These are phyloP conservation scores for Arabidopsis hybrid DNA, from an alignment of 441 rosid genomes.

Conservation along the genomic window DNA sequence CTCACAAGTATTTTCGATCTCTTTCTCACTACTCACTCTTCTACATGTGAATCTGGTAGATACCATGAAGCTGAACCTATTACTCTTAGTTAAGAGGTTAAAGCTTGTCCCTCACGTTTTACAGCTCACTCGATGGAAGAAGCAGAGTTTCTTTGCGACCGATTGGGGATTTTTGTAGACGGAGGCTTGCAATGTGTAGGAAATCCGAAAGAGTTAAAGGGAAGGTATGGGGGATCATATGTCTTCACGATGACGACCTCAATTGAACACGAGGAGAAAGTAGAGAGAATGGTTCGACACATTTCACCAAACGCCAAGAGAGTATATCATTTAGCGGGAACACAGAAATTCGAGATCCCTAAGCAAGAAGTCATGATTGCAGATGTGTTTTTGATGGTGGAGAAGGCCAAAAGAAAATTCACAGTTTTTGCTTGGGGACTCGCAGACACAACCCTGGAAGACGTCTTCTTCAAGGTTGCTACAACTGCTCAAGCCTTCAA, in stretches of 20 bases:
- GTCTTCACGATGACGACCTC: conserved; percentile 88
- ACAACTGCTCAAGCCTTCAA: conserved; percentile 55
- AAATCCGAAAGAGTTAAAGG: conserved; percentile 89
- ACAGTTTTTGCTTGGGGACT: conserved; percentile 92
- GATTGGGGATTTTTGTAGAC: conserved; percentile 86
- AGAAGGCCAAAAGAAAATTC: conserved; percentile 72
- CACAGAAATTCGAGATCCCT: conserved; percentile 94
- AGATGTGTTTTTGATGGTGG: conserved; percentile 81
- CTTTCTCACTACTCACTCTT: conserved; percentile 21
- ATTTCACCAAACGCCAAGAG: conserved; percentile 74
- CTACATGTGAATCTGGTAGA: neutral
- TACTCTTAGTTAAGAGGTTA: neutral
- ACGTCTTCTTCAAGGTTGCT: conserved; percentile 96
- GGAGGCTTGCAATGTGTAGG: conserved; percentile 92
- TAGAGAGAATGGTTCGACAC: conserved; percentile 60
- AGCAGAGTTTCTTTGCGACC: conserved; percentile 91
- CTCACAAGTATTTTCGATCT: conserved; percentile 70
- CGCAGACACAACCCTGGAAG: conserved; percentile 91
- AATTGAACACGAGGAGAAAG: conserved; percentile 58
- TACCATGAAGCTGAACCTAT: neutral
- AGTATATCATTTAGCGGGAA: conserved; percentile 84
- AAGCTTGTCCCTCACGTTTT: conserved; percentile 37
- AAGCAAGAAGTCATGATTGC: conserved; percentile 73
- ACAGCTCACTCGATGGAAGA: conserved; percentile 99
- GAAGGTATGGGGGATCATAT: conserved; percentile 84